These are phyloP conservation scores for Curvularia hawaiiensis DNA, from an alignment of 2,329 filamentous ascomycete genomes.

Conservation along the genomic window DNA sequence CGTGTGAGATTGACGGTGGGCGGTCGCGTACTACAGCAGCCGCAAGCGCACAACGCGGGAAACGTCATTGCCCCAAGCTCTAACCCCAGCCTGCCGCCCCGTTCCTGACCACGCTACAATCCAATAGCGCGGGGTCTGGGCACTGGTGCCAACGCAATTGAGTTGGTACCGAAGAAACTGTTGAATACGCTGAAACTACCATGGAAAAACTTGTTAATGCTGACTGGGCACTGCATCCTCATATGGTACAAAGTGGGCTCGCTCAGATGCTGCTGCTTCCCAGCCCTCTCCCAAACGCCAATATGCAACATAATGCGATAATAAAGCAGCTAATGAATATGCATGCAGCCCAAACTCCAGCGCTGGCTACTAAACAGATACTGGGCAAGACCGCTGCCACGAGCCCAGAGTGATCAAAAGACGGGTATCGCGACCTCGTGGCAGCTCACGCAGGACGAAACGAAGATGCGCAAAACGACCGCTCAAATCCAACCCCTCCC, in stretches of 20 bases:
- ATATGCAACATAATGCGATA: constrained; percentile 31
- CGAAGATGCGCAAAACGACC: constrained; percentile 35
- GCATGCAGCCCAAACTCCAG: constrained; percentile 40
- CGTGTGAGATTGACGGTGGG: constrained; percentile 30
- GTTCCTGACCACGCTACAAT: constrained; percentile 13
- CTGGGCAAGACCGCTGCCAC: constrained; percentile 37
- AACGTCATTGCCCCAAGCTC: constrained; percentile 33
- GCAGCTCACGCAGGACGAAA: constrained; percentile 32
- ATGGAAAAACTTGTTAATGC: constrained; percentile 17
- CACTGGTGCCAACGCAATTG: constrained; percentile 11
- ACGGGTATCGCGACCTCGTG: constrained; percentile 45
- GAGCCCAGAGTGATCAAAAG: constrained; percentile 34
- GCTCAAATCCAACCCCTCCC: constrained; percentile 28
- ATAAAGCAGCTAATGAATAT: constrained; percentile 28
- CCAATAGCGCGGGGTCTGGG: constrained; percentile 19
- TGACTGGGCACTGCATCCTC: constrained; percentile 11
- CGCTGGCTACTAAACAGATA: constrained; percentile 37
- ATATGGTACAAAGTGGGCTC: constrained; percentile 31
- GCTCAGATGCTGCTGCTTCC: constrained; percentile 26
- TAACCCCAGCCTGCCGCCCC: constrained; percentile 15
- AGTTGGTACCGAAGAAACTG: constrained; percentile 14
- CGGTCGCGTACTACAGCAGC: constrained; percentile 28
- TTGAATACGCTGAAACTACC: constrained; percentile 16
- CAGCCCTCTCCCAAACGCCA: constrained; percentile 20
- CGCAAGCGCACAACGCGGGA: constrained; percentile 23